Conservation (phyloP, 148 eudicot genomes). For the Bassia scoparia region DNA sequence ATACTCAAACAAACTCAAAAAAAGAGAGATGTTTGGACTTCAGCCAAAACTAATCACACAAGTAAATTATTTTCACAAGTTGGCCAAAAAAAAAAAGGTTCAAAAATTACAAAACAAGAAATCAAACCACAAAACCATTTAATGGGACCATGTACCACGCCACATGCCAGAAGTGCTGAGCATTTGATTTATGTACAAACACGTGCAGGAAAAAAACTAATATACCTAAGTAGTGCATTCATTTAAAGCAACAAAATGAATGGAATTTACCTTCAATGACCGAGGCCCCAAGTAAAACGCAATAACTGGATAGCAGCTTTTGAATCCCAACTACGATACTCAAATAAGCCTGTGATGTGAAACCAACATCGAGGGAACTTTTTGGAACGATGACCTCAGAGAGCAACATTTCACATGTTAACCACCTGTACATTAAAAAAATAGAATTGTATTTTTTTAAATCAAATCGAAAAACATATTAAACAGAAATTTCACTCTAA, state of each 20-base stretch:
- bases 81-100: background rate
- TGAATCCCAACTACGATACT: slow-evolving; percentile 87
- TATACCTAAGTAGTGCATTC: background rate
- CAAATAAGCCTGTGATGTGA: slow-evolving; percentile 76
- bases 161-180: background rate
- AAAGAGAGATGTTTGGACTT: background rate
- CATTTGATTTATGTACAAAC: background rate
- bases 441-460: no score
- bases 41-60: slow-evolving; percentile 3
- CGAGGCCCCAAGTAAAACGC: slow-evolving; percentile 88
- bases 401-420: slow-evolving; percentile 91
- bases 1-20: background rate
- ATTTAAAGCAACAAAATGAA: background rate
- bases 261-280: slow-evolving; percentile 64
- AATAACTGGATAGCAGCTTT: slow-evolving; percentile 85
- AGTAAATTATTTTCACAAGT: background rate
- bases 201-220: background rate
- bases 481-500: no score
- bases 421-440: slow-evolving; percentile 67
- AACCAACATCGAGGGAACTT: slow-evolving; percentile 84
- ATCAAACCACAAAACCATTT: no score
- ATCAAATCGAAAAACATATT: no score
- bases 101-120: no score
- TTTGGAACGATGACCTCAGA: slow-evolving; percentile 85
- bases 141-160: no score